A percentile compares a stretch with the other conserved stretches of the same genome.
Conservation (phyloP, 192 early-diverging fungal genomes). For the Umbelopsis sp. region DNA sequence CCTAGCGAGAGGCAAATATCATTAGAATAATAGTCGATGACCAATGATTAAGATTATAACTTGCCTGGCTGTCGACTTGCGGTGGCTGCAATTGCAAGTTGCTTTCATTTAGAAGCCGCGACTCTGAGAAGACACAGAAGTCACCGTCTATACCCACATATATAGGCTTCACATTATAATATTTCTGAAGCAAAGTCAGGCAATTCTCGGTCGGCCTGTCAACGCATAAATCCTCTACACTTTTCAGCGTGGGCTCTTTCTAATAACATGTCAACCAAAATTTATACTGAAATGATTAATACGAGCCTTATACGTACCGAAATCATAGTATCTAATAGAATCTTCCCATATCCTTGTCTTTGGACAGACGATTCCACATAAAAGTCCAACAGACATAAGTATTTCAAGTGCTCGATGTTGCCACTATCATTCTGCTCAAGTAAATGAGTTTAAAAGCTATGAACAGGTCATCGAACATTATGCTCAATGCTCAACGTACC, state of each 20-base stretch:
- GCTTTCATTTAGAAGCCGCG: background rate
- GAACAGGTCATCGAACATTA: too few relatives aligned
- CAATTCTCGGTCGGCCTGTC: background rate
- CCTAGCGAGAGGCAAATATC: background rate
- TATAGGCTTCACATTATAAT: constrained; percentile 1
- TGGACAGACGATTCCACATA: background rate
- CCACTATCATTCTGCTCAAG: background rate
- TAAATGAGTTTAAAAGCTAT: too few relatives aligned
- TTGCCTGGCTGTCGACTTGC: background rate
- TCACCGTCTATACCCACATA: background rate
- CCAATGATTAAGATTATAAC: background rate
- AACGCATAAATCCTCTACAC: background rate
- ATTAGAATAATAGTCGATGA: background rate
- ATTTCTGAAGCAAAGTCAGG: background rate
- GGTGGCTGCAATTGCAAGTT: background rate
- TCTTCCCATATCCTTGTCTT: constrained; percentile 1
- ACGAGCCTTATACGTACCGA: background rate
- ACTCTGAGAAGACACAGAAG: background rate
- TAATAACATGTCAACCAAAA: background rate
- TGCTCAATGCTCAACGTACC: background rate
- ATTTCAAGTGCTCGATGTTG: constrained; percentile 1
- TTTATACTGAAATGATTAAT: background rate
- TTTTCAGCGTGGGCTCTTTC: background rate
- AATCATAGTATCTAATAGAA: constrained; percentile 1
- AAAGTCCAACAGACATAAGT: constrained; percentile 2